Percentiles rank a stretch among this genome's conserved stretches.
phyloP scores from a whole-genome alignment of 225 moss, liverwort and hornwort species.

The Marchantia polymorpha region DNA sequence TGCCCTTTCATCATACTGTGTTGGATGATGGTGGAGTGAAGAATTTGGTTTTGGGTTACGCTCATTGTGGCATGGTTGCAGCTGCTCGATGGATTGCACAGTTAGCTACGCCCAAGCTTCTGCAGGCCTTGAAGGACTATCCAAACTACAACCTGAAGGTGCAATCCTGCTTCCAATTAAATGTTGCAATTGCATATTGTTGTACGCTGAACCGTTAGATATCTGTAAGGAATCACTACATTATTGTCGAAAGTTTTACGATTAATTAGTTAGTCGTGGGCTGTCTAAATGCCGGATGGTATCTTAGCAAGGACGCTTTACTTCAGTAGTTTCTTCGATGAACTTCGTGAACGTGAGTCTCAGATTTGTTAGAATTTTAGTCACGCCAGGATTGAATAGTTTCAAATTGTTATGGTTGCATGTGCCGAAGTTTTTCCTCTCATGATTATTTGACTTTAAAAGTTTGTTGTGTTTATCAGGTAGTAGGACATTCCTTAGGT shows the following conservation, averaged over 20 bases:
- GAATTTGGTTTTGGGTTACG: constrained; percentile 90
- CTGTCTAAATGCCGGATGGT: too few relatives aligned
- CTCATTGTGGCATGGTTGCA: constrained; percentile 99
- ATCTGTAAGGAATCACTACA: too few relatives aligned
- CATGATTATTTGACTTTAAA: neutral
- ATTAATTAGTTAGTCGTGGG: too few relatives aligned
- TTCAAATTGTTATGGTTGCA: too few relatives aligned
- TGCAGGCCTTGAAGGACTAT: constrained; percentile 69
- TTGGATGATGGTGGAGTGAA: constrained; percentile 77
- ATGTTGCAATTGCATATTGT: too few relatives aligned
- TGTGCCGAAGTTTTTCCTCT: neutral
- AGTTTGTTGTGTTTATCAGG: constrained; percentile 43
- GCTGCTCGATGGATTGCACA: constrained; percentile 98
- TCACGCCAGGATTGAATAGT: too few relatives aligned
- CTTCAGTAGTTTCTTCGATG: too few relatives aligned
- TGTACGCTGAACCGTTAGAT: too few relatives aligned
- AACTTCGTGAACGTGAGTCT: too few relatives aligned
- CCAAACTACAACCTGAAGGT: constrained; percentile 88
- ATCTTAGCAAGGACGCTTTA: too few relatives aligned
- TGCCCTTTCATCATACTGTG: constrained; percentile 92
- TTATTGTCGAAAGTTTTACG: too few relatives aligned
- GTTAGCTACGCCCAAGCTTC: constrained; percentile 65
- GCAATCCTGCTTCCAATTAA: neutral
- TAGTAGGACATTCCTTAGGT: constrained; percentile 93
- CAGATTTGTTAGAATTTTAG: too few relatives aligned